phyloP scores from a whole-genome alignment of 176 grass and related monocot species.

The Neostapfia colusana region DNA sequence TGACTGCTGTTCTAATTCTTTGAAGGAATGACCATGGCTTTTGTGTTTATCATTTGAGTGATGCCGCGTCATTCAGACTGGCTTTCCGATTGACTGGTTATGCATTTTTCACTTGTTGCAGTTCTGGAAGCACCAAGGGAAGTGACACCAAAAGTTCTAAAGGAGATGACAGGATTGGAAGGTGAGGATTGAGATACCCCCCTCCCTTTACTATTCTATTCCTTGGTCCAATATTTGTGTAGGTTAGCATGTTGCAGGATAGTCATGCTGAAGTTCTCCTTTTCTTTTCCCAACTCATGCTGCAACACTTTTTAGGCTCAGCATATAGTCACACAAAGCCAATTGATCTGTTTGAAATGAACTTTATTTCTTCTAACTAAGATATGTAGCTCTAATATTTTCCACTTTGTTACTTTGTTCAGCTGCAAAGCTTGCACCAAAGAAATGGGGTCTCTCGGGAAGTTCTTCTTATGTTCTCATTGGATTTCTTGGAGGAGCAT shows the following conservation, averaged over 20 bases:
- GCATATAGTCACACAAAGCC: background rate
- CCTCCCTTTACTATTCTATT: constrained; percentile 3
- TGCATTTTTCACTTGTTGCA: constrained; percentile 43
- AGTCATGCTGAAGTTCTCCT: background rate
- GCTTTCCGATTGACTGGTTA: background rate
- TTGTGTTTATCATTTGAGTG: background rate
- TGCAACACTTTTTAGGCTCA: too few relatives aligned
- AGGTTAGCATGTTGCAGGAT: background rate
- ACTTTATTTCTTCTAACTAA: background rate
- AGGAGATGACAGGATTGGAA: constrained; percentile 86
- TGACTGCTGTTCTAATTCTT: background rate
- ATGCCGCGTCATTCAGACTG: background rate
- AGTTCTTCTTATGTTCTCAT: constrained; percentile 61
- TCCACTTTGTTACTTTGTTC: constrained; percentile 30
- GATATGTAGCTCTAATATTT: constrained; percentile 9
- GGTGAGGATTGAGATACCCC: constrained; percentile 44
- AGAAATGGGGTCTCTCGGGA: constrained; percentile 85
- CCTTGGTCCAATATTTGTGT: background rate
- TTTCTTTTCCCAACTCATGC: too few relatives aligned
- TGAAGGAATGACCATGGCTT: background rate
- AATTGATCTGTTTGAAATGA: constrained; percentile 10
- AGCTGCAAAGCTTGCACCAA: constrained; percentile 81
- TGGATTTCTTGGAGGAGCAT: constrained; percentile 66
- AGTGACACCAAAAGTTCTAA: constrained; percentile 72
- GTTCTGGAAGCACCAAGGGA: constrained; percentile 90